A percentile compares a stretch with the other conserved stretches of the same genome.
These are phyloP conservation scores for Melanogaster broomeanus DNA, from an alignment of 768 basidiomycete species.

Conservation along the genomic window DNA sequence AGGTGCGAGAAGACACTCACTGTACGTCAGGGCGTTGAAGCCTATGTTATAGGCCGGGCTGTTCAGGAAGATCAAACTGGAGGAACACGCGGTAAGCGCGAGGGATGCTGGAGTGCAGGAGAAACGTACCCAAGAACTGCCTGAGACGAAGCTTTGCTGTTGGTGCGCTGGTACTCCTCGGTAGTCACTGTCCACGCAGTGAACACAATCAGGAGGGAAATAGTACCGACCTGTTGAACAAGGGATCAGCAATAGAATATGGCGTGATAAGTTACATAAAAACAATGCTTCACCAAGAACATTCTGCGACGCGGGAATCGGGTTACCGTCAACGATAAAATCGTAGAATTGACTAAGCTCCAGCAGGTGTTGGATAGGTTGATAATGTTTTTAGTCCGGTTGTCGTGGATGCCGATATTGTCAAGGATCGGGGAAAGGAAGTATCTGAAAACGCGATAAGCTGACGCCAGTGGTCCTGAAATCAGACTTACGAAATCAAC, in stretches of 20 bases:
- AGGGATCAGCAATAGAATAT: neutral
- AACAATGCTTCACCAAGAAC: constrained; percentile 12
- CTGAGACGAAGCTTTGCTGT: constrained; percentile 1
- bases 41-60: constrained; percentile 15
- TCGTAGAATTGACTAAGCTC: constrained; percentile 6
- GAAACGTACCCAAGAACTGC: constrained; percentile 9
- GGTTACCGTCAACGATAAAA: constrained; percentile 4
- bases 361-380: constrained; percentile 14
- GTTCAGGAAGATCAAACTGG: constrained; percentile 21
- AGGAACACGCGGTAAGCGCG: neutral
- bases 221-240: constrained; percentile 8
- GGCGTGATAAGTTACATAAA: neutral
- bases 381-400: constrained; percentile 16
- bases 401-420: constrained; percentile 20
- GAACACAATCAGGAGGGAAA: constrained; percentile 15
- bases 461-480: rapidly evolving
- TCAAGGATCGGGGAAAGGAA: constrained; percentile 15
- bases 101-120: neutral
- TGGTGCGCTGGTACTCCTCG: constrained; percentile 19
- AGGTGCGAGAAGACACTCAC: neutral
- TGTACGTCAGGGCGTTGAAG: constrained; percentile 7
- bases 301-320: constrained; percentile 18
- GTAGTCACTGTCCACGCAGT: constrained; percentile 17
- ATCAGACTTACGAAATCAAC: constrained; percentile 4
- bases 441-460: constrained; percentile 5